A percentile compares a stretch with the other conserved stretches of the same genome.
Conservation (phyloP, 2,329 filamentous ascomycete genomes). For the Colletotrichum sp. region DNA sequence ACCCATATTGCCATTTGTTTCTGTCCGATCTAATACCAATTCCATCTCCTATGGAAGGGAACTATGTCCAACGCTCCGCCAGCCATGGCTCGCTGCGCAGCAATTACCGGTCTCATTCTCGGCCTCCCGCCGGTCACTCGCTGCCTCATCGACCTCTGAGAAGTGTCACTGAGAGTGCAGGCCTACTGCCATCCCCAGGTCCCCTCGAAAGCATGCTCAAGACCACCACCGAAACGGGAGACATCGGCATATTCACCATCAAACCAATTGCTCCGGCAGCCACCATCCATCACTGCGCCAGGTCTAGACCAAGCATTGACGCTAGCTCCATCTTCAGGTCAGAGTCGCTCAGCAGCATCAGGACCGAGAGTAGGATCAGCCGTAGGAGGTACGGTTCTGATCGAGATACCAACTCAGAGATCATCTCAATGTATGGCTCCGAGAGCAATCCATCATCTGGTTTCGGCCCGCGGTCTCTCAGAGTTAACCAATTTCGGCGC, state of each 20-base stretch:
- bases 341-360: conserved; percentile 34
- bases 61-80: conserved; percentile 32
- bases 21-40: background rate
- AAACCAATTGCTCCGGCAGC: conserved; percentile 41
- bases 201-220: conserved; percentile 69
- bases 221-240: conserved; percentile 69
- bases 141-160: conserved; percentile 43
- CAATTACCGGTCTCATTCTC: conserved; percentile 32
- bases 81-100: conserved; percentile 45
- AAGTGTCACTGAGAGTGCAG: conserved; percentile 47
- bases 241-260: conserved; percentile 66
- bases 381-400: conserved; percentile 51
- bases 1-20: conserved; percentile 4
- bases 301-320: conserved; percentile 33
- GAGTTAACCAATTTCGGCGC: conserved; percentile 49
- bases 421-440: conserved; percentile 60
- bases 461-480: conserved; percentile 45
- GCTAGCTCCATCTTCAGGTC: conserved; percentile 28
- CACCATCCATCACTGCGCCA: conserved; percentile 31
- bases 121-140: conserved; percentile 14
- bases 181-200: conserved; percentile 52
- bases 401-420: conserved; percentile 58
- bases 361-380: conserved; percentile 41
- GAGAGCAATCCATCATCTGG: conserved; percentile 49
- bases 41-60: conserved; percentile 31